A percentile compares a stretch with the other conserved stretches of the same genome.
phyloP scores from a whole-genome alignment of 805 yeast genomes.

The Candida schatavii region DNA sequence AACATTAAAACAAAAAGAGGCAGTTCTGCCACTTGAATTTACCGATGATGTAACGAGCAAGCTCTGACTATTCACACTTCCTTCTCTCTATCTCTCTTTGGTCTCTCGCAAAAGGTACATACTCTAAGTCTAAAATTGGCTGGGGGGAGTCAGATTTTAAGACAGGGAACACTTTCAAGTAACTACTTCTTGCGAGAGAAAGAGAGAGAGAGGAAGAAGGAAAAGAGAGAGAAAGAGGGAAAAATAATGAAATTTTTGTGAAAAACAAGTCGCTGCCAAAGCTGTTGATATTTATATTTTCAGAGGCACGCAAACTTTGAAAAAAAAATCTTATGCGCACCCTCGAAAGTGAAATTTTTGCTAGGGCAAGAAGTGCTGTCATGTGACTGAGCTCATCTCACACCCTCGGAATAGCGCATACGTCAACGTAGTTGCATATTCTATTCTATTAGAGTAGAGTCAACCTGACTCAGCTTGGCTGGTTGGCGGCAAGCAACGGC shows the following conservation, averaged over 20 bases:
- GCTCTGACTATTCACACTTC: neutral
- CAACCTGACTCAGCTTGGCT: neutral
- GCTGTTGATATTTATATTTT: slow-evolving; percentile 1
- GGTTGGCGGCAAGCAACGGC: no score
- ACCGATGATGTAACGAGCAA: no score
- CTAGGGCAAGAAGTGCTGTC: neutral
- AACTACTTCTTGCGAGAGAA: slow-evolving; percentile 10
- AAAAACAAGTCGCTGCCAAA: neutral
- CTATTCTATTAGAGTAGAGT: neutral
- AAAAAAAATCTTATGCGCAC: slow-evolving; percentile 6
- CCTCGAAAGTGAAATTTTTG: slow-evolving; percentile 2
- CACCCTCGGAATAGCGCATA: slow-evolving; percentile 3
- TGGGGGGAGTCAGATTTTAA: slow-evolving; percentile 21
- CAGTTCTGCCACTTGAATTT: no score
- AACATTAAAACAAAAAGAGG: no score
- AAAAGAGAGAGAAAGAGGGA: slow-evolving; percentile 10
- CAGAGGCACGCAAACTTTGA: slow-evolving; percentile 2
- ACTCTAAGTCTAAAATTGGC: slow-evolving; percentile 10
- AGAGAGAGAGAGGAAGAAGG: slow-evolving; percentile 14
- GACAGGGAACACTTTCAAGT: slow-evolving; percentile 8
- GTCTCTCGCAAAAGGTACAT: slow-evolving; percentile 7
- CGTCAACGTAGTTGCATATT: slow-evolving; percentile 4
- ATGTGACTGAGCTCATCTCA: neutral
- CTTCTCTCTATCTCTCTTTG: no score
- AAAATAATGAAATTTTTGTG: neutral